Evolutionary conservation across 176 grass and related monocot species (phyloP).

Genomic region (Phyllostachys edulis): DNA sequence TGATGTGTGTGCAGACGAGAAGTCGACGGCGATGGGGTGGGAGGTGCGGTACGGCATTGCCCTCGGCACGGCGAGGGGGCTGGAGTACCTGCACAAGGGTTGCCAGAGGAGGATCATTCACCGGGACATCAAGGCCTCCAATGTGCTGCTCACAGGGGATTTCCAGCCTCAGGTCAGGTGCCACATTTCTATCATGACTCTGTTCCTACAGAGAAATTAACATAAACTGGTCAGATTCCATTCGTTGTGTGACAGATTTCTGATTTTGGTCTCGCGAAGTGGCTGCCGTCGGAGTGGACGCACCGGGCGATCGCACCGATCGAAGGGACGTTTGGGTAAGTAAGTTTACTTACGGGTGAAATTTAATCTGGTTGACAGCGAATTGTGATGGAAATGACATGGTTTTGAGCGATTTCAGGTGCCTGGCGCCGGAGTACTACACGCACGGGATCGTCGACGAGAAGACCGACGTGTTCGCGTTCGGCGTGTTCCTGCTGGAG

Average conservation of each 20-base stretch:
- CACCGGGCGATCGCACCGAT: constrained; percentile 87
- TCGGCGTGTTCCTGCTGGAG: constrained; percentile 94
- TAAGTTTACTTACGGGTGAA: neutral
- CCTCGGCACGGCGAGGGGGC: constrained; percentile 70
- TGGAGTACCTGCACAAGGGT: constrained; percentile 90
- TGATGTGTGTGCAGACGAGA: constrained; percentile 38
- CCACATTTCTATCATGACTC: neutral
- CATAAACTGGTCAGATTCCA: neutral
- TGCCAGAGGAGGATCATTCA: constrained; percentile 88
- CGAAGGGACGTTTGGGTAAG: constrained; percentile 87
- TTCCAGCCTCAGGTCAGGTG: constrained; percentile 63
- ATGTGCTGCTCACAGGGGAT: constrained; percentile 73
- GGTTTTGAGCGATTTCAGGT: constrained; percentile 31
- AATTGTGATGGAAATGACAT: neutral
- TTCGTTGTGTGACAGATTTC: constrained; percentile 54
- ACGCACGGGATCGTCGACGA: constrained; percentile 88
- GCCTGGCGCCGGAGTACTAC: constrained; percentile 95
- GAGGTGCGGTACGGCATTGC: constrained; percentile 59
- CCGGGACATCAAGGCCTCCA: constrained; percentile 91
- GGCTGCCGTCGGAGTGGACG: constrained; percentile 92
- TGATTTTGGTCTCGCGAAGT: constrained; percentile 90
- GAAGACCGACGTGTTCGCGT: constrained; percentile 95
- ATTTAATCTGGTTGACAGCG: neutral
- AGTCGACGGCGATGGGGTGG: constrained; percentile 59
- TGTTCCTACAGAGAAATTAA: neutral